These are phyloP conservation scores for Acephala macrosclerotiorum DNA, from an alignment of 2,329 filamentous ascomycete species.

Conservation along the genomic window DNA sequence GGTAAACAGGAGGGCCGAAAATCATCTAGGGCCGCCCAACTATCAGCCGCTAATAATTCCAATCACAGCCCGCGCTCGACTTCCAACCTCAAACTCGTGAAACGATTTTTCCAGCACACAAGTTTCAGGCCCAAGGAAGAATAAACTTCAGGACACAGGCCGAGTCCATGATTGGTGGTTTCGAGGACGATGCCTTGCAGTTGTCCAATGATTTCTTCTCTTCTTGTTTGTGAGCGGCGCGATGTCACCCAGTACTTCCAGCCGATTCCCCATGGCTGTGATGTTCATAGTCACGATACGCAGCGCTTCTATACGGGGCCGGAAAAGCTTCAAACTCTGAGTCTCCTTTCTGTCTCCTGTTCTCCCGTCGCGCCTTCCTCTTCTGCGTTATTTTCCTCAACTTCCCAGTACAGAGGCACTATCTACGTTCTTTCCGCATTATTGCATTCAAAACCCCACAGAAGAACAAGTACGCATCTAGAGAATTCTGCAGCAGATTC, in stretches of 20 bases:
- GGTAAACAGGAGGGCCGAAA: not conserved
- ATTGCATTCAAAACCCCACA: conserved; percentile 14
- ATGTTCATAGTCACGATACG: not conserved
- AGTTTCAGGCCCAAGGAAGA: conserved; percentile 26
- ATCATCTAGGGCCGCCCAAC: not conserved
- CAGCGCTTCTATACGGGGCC: conserved; percentile 1
- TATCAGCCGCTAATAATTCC: conserved; percentile 12
- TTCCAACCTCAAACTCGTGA: conserved; percentile 17
- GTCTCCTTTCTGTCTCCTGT: conserved; percentile 5
- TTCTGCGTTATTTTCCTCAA: not conserved
- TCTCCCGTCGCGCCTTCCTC: conserved; percentile 9
- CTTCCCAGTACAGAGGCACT: conserved; percentile 4
- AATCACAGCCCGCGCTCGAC: conserved; percentile 9
- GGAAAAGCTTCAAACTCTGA: conserved; percentile 15
- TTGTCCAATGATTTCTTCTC: conserved; percentile 10
- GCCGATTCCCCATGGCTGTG: not conserved
- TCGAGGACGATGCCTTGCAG: not conserved
- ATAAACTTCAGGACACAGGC: not conserved
- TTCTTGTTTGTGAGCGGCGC: conserved; percentile 1
- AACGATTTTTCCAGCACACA: conserved; percentile 15
- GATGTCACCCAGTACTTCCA: not conserved
- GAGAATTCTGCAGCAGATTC: conserved; percentile 13
- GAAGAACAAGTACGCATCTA: not conserved
- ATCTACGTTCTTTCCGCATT: conserved; percentile 11
- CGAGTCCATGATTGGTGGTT: conserved; percentile 15